Evolutionary conservation across 139 green algal species (phyloP).

Genomic region (Picochlorum sp.): DNA sequence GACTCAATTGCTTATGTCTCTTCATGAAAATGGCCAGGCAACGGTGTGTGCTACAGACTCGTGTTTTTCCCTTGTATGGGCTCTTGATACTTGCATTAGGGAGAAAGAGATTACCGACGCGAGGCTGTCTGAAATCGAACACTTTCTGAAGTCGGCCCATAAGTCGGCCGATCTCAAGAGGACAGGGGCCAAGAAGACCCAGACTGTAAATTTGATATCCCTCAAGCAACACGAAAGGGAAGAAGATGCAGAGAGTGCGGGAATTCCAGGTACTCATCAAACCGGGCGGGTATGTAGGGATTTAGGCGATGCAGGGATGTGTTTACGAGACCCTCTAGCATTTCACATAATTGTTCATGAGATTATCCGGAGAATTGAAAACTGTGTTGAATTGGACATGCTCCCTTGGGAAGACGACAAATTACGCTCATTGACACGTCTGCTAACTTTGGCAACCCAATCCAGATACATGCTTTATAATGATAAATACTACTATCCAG

Average conservation of each 20-base stretch:
- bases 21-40: constrained; percentile 49
- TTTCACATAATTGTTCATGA: constrained; percentile 57
- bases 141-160: constrained; percentile 20
- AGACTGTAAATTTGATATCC: too few relatives aligned
- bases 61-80: constrained; percentile 56
- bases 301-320: constrained; percentile 54
- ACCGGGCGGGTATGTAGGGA: constrained; percentile 7
- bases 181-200: too few relatives aligned
- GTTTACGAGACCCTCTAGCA: constrained; percentile 56
- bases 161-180: not conserved
- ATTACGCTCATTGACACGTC: constrained; percentile 45
- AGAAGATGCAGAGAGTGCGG: constrained; percentile 23
- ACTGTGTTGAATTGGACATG: constrained; percentile 16
- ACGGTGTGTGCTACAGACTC: constrained; percentile 28
- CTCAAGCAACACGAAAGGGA: too few relatives aligned
- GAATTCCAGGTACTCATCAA: constrained; percentile 2
- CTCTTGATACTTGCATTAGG: constrained; percentile 47
- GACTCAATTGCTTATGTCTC: constrained; percentile 64
- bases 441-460: constrained; percentile 38
- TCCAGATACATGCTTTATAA: constrained; percentile 20
- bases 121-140: constrained; percentile 38
- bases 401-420: constrained; percentile 31
- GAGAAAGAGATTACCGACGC: constrained; percentile 28
- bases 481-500: constrained; percentile 13
- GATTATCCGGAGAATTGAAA: constrained; percentile 26